Evolutionary conservation across 2,329 filamentous ascomycete species (phyloP).

Genomic region (Colletotrichum tropicale): DNA sequence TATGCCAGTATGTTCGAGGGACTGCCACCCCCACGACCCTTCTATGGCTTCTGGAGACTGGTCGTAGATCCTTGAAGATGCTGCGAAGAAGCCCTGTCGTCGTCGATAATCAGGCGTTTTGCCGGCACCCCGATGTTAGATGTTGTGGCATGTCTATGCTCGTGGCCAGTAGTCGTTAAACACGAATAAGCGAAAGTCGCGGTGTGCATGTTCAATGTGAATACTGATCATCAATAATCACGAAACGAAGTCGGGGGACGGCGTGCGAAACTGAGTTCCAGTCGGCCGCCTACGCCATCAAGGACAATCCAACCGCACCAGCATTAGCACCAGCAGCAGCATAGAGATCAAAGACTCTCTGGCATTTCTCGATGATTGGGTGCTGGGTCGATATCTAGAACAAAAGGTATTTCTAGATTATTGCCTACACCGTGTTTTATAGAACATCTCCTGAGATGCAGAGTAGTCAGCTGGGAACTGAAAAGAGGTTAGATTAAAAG

Average conservation of each 20-base stretch:
- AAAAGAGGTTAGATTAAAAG: neutral
- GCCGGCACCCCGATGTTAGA: neutral
- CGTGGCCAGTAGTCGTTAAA: neutral
- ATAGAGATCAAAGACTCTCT: neutral
- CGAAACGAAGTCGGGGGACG: neutral
- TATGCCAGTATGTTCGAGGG: neutral
- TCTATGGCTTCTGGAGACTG: neutral
- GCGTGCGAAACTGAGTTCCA: neutral
- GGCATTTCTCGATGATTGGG: too few species aligned
- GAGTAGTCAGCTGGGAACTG: neutral
- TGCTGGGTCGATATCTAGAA: too few species aligned
- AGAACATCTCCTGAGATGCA: neutral
- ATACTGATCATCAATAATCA: neutral
- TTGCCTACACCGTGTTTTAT: too few species aligned
- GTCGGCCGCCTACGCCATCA: neutral
- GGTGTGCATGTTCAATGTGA: neutral
- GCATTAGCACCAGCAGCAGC: neutral
- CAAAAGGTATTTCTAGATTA: neutral
- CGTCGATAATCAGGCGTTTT: neutral
- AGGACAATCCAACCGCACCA: neutral
- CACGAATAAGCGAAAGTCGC: fast-evolving
- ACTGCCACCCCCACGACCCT: neutral
- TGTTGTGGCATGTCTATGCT: neutral
- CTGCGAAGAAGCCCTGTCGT: neutral
- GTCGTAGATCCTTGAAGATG: neutral